Percentiles rank a stretch among this genome's conserved stretches.
Evolutionary conservation across 106 monocot genomes (phyloP).

Genomic region (Platanthera guangdongensis): DNA sequence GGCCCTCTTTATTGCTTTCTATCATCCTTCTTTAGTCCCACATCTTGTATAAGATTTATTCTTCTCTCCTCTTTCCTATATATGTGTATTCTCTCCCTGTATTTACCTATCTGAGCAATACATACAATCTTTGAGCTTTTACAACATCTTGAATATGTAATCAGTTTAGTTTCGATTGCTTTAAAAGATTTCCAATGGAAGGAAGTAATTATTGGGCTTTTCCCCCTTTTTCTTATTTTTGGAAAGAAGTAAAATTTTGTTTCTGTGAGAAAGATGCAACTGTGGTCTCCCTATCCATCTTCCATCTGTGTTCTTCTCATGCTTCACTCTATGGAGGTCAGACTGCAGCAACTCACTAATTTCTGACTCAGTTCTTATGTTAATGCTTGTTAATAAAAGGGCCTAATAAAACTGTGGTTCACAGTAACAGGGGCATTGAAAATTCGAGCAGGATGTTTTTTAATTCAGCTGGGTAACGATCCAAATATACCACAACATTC

Average conservation of each 20-base stretch:
- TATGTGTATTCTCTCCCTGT: too few species aligned
- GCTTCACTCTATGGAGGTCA: slow-evolving; percentile 27
- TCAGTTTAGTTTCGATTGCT: too few species aligned
- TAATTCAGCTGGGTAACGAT: not conserved
- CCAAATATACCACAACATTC: not conserved
- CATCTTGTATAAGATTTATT: too few species aligned
- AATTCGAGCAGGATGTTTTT: not conserved
- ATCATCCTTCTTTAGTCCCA: too few species aligned
- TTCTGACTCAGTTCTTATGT: slow-evolving; percentile 24
- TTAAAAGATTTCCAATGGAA: not conserved
- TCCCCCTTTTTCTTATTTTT: not conserved
- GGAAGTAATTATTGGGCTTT: not conserved
- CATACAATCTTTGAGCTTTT: too few species aligned
- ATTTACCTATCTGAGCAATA: too few species aligned
- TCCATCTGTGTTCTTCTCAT: slow-evolving; percentile 34
- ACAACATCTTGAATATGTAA: too few species aligned
- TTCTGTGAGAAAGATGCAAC: slow-evolving; percentile 16
- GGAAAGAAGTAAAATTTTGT: not conserved
- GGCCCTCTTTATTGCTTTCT: too few species aligned
- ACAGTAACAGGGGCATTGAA: not conserved
- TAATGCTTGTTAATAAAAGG: slow-evolving; percentile 19
- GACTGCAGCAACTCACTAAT: slow-evolving; percentile 9
- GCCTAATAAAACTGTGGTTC: slow-evolving; percentile 11
- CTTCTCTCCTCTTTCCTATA: too few species aligned
- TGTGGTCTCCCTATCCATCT: slow-evolving; percentile 26